Evolutionary conservation across 2,329 filamentous ascomycete species (phyloP).

Genomic region (Fusarium cicatricum): DNA sequence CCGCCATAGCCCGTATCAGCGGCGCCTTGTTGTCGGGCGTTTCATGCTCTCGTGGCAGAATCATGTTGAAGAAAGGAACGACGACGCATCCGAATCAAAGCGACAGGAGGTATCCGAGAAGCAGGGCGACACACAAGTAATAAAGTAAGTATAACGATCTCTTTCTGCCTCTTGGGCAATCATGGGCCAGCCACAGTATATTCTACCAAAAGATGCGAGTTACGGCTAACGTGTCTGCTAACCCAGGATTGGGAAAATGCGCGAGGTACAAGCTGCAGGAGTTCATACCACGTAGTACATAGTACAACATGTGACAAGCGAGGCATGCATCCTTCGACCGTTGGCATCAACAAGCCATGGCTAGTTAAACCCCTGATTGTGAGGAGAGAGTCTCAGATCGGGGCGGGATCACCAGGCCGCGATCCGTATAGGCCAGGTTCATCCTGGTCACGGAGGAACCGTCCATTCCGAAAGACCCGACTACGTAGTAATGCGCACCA

Average conservation of each 20-base stretch:
- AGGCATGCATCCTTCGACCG: neutral
- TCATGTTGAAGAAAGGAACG: neutral
- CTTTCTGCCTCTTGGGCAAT: neutral
- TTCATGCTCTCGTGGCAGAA: conserved; percentile 30
- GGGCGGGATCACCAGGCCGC: too few species aligned
- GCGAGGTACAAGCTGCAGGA: neutral
- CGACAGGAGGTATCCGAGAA: neutral
- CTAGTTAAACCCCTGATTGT: too few species aligned
- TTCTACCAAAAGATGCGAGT: too few species aligned
- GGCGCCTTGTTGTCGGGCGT: conserved; percentile 37
- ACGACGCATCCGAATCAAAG: conserved; percentile 1
- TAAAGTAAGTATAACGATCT: neutral
- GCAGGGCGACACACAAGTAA: neutral
- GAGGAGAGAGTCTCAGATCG: neutral
- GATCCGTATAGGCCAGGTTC: neutral
- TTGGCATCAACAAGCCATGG: too few species aligned
- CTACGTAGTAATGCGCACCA: too few species aligned
- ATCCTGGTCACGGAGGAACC: neutral
- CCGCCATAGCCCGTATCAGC: conserved; percentile 32
- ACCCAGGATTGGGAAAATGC: neutral
- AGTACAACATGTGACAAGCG: neutral
- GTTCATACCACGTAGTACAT: too few species aligned
- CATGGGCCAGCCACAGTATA: neutral
- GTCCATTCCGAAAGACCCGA: neutral
- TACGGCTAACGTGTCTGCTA: neutral